phyloP scores from a whole-genome alignment of 768 basidiomycete species.

The Tricholomella constricta region DNA sequence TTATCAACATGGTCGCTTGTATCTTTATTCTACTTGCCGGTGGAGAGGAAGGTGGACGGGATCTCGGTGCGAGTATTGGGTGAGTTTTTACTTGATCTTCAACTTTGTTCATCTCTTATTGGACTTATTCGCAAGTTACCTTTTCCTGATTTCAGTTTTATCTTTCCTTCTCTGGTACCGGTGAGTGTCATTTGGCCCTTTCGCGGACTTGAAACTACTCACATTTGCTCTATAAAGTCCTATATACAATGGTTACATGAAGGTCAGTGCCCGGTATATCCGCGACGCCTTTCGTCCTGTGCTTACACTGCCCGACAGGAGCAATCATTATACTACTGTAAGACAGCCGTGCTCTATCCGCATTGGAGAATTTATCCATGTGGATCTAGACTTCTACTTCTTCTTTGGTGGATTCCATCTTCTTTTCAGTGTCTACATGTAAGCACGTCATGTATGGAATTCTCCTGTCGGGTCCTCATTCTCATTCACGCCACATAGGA shows the following conservation, averaged over 20 bases:
- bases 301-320: constrained; percentile 53
- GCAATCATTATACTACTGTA: constrained; percentile 93
- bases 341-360: constrained; percentile 34
- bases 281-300: constrained; percentile 12
- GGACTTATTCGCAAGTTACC: constrained; percentile 53
- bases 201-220: constrained; percentile 8
- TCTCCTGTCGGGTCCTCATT: constrained; percentile 28
- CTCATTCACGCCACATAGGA: constrained; percentile 52
- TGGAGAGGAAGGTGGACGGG: constrained; percentile 70
- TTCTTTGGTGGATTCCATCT: constrained; percentile 96
- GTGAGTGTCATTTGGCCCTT: constrained; percentile 42
- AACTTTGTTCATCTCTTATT: constrained; percentile 21
- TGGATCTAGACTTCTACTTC: constrained; percentile 84
- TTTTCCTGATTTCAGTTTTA: constrained; percentile 72
- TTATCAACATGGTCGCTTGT: constrained; percentile 90
- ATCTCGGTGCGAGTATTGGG: constrained; percentile 84
- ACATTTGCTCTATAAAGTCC: constrained; percentile 53
- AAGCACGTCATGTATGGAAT: constrained; percentile 31
- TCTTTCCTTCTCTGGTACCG: constrained; percentile 97
- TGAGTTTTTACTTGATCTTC: constrained; percentile 38
- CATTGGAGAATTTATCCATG: constrained; percentile 29
- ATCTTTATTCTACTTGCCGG: constrained; percentile 84
- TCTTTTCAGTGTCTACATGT: constrained; percentile 91
- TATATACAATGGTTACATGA: constrained; percentile 97
- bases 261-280: constrained; percentile 51